Evolutionary conservation across 345 rosid species (phyloP), one percentile per base, ranked within the genome.

Genomic region (Cochlearia excelsa): DNA sequence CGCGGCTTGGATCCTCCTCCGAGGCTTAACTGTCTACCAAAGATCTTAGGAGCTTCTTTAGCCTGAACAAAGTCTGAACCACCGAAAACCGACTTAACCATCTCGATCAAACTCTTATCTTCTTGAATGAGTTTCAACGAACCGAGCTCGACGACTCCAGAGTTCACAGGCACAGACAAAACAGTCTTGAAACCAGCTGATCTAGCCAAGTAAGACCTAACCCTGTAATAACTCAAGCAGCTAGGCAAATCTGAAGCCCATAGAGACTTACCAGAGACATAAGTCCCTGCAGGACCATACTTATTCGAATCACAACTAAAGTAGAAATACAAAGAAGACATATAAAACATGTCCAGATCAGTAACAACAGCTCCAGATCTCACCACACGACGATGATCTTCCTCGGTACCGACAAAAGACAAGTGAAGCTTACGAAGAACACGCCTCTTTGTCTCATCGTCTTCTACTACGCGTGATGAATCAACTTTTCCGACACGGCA

Each of bases 141-240:
- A 69, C 95, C 96, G 26, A 93, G 88, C 78, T 93, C 99, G 51
- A 89, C 80, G 44, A 89, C 92, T 31, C 97, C 99, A 67, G 74
- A 74, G 57, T 81, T 87, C 11, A 80, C 83, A 3, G 97, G 90
- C 30, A 87, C 75, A 65, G 88, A 82, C 46, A 69, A 84, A 7
- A 78, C 84, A 1, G 97, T 85, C 69, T 87, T 82, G 50, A 93
- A 77, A 30, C 94, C 88, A 45, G 92, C 90, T 10, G 84, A 82
- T 73, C 81, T 81, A 5, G 90, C 95, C 54, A 93, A 74, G 75
- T 71, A 78, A 7, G 94, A 93, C 57, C 97, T 81, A 31, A 74
- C 61, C 27, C 82, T 74, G 61, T 78, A 85, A 49, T 84, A 84
- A 62, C 77, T 75, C 45, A 74, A 80, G 68, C 86, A 84, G 74